phyloP scores from a whole-genome alignment of 2,329 filamentous ascomycete genomes.

The Scopulariopsis brevicaulis region DNA sequence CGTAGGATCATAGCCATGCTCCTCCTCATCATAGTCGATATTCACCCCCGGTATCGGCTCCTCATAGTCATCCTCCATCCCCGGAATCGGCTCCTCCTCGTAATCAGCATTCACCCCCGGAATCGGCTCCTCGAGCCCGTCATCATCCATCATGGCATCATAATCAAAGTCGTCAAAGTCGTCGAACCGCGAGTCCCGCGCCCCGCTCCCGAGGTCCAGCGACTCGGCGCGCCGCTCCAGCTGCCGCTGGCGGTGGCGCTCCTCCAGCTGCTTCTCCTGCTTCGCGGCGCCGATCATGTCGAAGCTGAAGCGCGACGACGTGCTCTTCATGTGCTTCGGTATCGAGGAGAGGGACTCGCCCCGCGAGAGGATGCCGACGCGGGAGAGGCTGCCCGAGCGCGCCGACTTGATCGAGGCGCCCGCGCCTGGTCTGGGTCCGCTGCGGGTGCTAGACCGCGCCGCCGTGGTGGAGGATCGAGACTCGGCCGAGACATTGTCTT shows the following conservation, averaged over 20 bases:
- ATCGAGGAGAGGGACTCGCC: conserved; percentile 32
- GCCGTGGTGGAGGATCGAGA: not conserved
- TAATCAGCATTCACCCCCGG: conserved; percentile 41
- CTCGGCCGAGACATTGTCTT: not conserved
- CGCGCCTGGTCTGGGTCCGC: not conserved
- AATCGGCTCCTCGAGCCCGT: conserved; percentile 55
- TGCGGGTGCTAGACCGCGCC: not conserved
- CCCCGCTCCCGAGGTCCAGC: conserved; percentile 15
- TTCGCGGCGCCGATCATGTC: conserved; percentile 63
- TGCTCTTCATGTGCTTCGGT: conserved; percentile 61
- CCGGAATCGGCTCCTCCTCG: conserved; percentile 27
- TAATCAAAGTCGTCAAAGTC: conserved; percentile 55
- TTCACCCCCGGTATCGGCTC: conserved; percentile 8
- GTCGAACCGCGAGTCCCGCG: conserved; percentile 42
- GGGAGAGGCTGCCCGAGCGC: conserved; percentile 41
- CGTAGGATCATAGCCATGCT: conserved; percentile 13
- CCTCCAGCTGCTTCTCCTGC: conserved; percentile 59
- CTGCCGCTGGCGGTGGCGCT: conserved; percentile 57
- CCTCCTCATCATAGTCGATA: conserved; percentile 11
- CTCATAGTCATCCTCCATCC: conserved; percentile 14
- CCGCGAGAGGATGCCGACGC: conserved; percentile 33
- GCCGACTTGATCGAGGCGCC: conserved; percentile 13
- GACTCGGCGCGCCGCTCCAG: conserved; percentile 41
- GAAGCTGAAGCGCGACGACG: conserved; percentile 71
- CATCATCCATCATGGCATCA: conserved; percentile 54